These are phyloP conservation scores for Pelargonium australe DNA, from an alignment of 441 rosid species.

Conservation along the genomic window DNA sequence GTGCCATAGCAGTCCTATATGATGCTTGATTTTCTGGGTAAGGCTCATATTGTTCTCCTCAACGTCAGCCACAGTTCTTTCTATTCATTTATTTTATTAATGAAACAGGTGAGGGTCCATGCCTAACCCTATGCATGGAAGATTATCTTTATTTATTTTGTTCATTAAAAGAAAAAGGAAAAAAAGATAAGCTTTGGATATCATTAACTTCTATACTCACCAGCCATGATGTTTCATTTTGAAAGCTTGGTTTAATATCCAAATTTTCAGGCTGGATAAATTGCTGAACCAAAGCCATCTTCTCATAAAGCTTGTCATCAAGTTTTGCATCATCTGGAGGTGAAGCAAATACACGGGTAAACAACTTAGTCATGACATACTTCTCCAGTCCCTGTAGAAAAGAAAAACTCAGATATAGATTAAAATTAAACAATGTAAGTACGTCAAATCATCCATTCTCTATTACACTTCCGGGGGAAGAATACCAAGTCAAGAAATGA, in stretches of 20 bases:
- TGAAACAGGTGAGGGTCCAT: too few species aligned
- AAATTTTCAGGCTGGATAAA: slow-evolving; percentile 80
- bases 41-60: too few species aligned
- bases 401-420: slow-evolving; percentile 22
- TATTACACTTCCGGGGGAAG: background rate
- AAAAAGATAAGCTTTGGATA: background rate
- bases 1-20: too few species aligned
- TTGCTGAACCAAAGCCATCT: slow-evolving; percentile 80
- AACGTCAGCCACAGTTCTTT: too few species aligned
- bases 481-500: slow-evolving; percentile 7
- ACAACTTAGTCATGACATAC: slow-evolving; percentile 90
- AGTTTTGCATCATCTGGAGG: slow-evolving; percentile 67
- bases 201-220: slow-evolving; percentile 35
- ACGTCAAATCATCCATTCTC: slow-evolving; percentile 6
- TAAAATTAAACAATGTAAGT: slow-evolving; percentile 10
- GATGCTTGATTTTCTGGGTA: too few species aligned
- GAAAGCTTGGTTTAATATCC: slow-evolving; percentile 76
- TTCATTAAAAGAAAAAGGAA: too few species aligned
- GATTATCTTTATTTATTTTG: too few species aligned
- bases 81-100: too few species aligned
- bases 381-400: slow-evolving; percentile 85
- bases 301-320: slow-evolving; percentile 67
- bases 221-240: slow-evolving; percentile 93
- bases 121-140: too few species aligned
- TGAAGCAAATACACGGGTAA: slow-evolving; percentile 81